Evolutionary conservation across 441 rosid species (phyloP), one percentile per base, ranked within the genome.

Genomic region (Gossypium laxum): DNA sequence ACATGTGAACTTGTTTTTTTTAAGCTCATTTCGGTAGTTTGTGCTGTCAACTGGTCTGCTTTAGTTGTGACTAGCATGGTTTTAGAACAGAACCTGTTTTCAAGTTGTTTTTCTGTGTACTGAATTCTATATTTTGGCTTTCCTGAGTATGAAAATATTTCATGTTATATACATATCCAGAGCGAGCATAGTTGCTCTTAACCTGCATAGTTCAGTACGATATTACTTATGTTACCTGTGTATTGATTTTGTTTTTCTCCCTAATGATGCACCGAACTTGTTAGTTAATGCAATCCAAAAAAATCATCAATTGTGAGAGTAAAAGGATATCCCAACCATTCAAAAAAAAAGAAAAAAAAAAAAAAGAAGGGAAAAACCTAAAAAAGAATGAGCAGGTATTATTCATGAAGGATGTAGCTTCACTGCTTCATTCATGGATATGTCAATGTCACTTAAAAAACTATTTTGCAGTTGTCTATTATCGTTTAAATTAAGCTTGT

Each of bases 331-430:
- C 97, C 28, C n/a, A n/a, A 62, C 28, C 15, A 38, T 38, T 38
- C 7, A 18, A 61, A 32, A 61, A 32, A 15, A 8, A 2, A 22
- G 2, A 22, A 22, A 22, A 2, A 24, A 2, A 2, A 26, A 26
- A 7, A 32, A 17, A 55, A 56, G 0, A 21, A 90, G 97, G 71
- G 91, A 19, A 54, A 19, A 54, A 54, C 0, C 98, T 26, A 52
- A 18, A 63, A 22, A 7, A 12, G n/a, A 63, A 63, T 21, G 54
- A 64, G 32, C 54, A 43, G 24, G 52, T 67, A 67, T 30, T 52
- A 18, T 68, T 68, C 26, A 28, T 68, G 59, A 11, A 68, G 22
- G 28, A 8, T 38, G 0, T 7, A 26, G 45, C 18, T 32, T 61
- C 24, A n/a, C 19, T 32, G 48, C n/a, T 32, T 7, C 38, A 61